Conservation (phyloP, 345 rosid species). For the Punica granatum region DNA sequence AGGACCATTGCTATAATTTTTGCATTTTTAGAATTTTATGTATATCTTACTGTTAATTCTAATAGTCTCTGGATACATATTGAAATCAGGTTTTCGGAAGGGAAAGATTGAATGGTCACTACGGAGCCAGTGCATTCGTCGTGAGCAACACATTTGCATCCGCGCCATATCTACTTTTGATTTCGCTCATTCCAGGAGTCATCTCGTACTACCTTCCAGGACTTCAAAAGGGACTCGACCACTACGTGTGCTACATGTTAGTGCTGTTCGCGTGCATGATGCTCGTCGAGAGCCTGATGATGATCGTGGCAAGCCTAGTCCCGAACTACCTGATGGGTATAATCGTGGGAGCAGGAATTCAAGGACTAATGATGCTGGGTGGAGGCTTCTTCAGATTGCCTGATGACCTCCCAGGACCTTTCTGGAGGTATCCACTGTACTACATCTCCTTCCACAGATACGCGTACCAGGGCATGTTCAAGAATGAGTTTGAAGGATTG, state of each 20-base stretch:
- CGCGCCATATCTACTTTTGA: conserved; percentile 8
- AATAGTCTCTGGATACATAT: too few relatives aligned
- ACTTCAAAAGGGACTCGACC: conserved; percentile 8
- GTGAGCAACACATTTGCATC: conserved; percentile 9
- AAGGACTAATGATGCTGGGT: conserved; percentile 6
- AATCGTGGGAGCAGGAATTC: not conserved
- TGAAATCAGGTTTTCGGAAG: conserved; percentile 2
- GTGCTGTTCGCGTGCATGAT: conserved; percentile 3
- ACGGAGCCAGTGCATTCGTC: conserved; percentile 7
- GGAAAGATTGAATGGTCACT: conserved; percentile 13
- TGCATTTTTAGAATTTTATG: too few relatives aligned
- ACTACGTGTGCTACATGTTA: conserved; percentile 1
- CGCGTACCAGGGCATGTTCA: conserved; percentile 12
- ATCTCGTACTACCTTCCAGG: conserved; percentile 4
- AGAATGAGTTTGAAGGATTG: conserved; percentile 17
- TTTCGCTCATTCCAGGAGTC: conserved; percentile 5
- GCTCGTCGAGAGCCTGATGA: conserved; percentile 8
- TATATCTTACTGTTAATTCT: too few relatives aligned
- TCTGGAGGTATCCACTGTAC: conserved; percentile 17
- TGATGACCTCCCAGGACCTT: conserved; percentile 4
- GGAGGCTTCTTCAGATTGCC: conserved; percentile 8
- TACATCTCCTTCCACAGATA: conserved; percentile 14
- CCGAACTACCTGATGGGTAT: conserved; percentile 8
- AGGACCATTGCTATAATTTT: too few relatives aligned
- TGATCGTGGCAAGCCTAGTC: conserved; percentile 2